Evolutionary conservation across 805 yeast genomes (phyloP), one percentile per base, ranked within the genome.

Genomic region (Citeromyces matritensis): DNA sequence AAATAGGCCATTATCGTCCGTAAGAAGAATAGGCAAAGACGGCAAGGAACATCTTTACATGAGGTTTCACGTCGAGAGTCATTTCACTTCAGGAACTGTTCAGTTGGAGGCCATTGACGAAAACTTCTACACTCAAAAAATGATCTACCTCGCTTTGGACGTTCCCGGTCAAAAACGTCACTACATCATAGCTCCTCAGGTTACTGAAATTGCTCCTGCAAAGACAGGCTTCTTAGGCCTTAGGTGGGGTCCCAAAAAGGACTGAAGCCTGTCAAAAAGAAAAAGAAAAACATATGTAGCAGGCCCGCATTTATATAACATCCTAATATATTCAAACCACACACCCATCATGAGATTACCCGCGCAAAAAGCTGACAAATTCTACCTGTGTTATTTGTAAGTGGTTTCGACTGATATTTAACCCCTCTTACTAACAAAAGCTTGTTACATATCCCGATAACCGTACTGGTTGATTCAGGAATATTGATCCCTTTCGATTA

Each of bases 11-110:
- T 70, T 82, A 26, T 71, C 73, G 30, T 71, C 91, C 9, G 55
- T 65, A 15, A 67, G 81, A 34, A 63, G 75, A 37, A 55, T 70
- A 34, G 94, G 79, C 32, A 66, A 70, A 37, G 76, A 77, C 36
- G 94, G 94, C 2, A 70, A 73, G 42, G 91, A 81, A 41, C 93
- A 80, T 42, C 62, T 81, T 43, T 60, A 73, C 36, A 79, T 86
- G 91, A 73, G 78, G 48, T 85, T 85, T 53, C 85, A 79, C 45
- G 88, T 86, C 27, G 86, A 82, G 48, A 74, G 93, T 27, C 66
- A 65, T 23, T 69, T 58, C 33, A 67, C 67, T n/a, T 11, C 15
- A 37, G 95, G 83, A 8, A 59, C 74, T 10, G 94, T 80, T 2
- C 73, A 76, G 36, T 63, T 84, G 42, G 95, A 86, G 53, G 88